Base-by-base conservation (phyloP, 2,329 filamentous ascomycete species). In the Aureobasidium mangrovei region DNA sequence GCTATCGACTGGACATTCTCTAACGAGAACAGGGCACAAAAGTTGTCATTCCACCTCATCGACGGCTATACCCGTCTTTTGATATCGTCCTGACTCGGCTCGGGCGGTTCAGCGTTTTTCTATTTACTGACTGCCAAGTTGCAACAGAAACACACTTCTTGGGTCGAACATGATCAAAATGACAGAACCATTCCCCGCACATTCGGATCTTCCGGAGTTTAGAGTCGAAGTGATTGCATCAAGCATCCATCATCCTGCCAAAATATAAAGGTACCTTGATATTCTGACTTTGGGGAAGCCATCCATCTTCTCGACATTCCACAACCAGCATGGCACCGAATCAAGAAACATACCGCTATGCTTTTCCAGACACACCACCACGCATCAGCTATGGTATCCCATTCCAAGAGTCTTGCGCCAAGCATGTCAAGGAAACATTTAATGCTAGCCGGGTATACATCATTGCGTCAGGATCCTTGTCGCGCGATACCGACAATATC, bases 371-470 rank as follows among this genome's bases (percentile, higher is more conserved):
- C 10, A 33, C 43, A 3, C 31, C 43, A 4, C 43, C 31, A 1
- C 43, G 33, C 31, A 46, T 46, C 43, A 46, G 43, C 43, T 46
- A 46, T 7, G 43, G 31, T n/a, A 44, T 44, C 2, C 42, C 42
- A 3, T 44, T 44, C 28, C 6, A 32, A 27, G 42, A 32, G 42
- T 44, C 42, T 28, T 43, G 40, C 12, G 40, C 40, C 40, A 43
- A 43, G 29, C 40, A 43, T 12, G 40, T 43, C 8, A 43, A 31
- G 4, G 2, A 43, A 12, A 43, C 40, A 26, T 43, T 43, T 12
- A 6, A 43, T 12, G 40, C 40, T 6, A 43, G 29, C 9, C 40
- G 40, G 10, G 40, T 43, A 1, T 43, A 43, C 27, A 31, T 43
- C 7, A 43, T 43, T 27, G 40, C 40, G 4, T 43, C 40, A 4